Conservation (phyloP, 2,329 filamentous ascomycete genomes). For the Rhinocladiella similis region DNA sequence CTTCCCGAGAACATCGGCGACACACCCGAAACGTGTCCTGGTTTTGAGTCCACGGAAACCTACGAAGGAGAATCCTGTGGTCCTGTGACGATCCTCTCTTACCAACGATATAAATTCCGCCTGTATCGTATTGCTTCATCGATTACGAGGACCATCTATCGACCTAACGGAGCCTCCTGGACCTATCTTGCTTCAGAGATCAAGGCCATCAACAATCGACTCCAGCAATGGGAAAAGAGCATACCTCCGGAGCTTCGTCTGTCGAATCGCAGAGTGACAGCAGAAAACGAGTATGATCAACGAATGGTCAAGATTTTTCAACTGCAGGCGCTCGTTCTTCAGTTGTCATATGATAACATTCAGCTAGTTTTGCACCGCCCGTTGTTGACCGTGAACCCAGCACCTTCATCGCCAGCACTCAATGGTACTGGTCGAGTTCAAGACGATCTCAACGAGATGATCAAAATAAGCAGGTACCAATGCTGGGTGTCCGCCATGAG, state of each 20-base stretch:
- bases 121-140: constrained; percentile 25
- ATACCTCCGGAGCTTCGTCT: constrained; percentile 20
- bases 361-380: constrained; percentile 46
- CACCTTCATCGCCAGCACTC: constrained; percentile 6
- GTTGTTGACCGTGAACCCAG: constrained; percentile 34
- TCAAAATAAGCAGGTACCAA: constrained; percentile 21
- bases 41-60: constrained; percentile 18
- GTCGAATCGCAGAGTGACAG: constrained; percentile 6
- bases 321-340: constrained; percentile 42
- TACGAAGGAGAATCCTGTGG: constrained; percentile 18
- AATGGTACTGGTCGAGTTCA: neutral
- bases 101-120: constrained; percentile 23
- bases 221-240: constrained; percentile 18
- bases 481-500: constrained; percentile 39
- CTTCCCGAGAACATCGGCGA: constrained; percentile 23
- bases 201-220: constrained; percentile 14
- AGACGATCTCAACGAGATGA: constrained; percentile 10
- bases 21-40: constrained; percentile 13
- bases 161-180: constrained; percentile 11
- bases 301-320: constrained; percentile 16
- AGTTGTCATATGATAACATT: constrained; percentile 46
- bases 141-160: constrained; percentile 22
- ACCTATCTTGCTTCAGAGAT: constrained; percentile 13
- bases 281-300: neutral
- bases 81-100: constrained; percentile 22